Base-by-base conservation (phyloP, 352 stramenopile genomes). In the Globisporangium nodosum region DNA sequence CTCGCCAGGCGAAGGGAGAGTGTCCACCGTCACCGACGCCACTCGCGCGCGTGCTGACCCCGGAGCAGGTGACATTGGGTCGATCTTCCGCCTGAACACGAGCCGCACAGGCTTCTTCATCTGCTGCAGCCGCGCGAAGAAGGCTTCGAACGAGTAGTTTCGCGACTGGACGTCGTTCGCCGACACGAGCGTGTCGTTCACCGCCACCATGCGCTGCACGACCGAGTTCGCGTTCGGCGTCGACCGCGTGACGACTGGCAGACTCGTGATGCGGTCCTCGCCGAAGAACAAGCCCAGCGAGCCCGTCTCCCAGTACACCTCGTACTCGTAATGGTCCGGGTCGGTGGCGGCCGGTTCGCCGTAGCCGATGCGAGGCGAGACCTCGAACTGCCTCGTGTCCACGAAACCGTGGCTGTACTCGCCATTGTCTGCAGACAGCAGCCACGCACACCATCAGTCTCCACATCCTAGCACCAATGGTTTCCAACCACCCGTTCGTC, bases 81-180 rank as follows among this genome's bases (percentile, higher is more conserved):
- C 58, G n/a, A 59, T 27, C 18, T 70, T 69, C 12, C 81, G 74
- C 52, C 60, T 56, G 37, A 95, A 93, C 24, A 89, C 74, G 5
- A 95, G 65, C 20, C 73, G 73, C 7, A 95, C 85, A 3, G 85
- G 85, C 54, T 95, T 95, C 54, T 81, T 86, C 83, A 92, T 90
- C 30, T 95, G 78, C 52, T 93, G 83, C 5, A 95, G 63, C 3
- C 80, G 65, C 24, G 74, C 74, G 57, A 95, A 95, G 54, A 95
- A 95, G 3, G 78, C 71, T 53, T 90, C 80, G 24, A 95, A 95
- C 54, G 76, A 75, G 56, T 83, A 89, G 37, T 92, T 78, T 1
- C 67, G 66, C 3, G 83, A 91, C 33, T 73, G 68, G 21, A 95
- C 71, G 21, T 72, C 71, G 52, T 95, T 95, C 0, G 85, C 85